Base-by-base conservation (phyloP, 495 filamentous ascomycete genomes). In the Entonaema liquescens region DNA sequence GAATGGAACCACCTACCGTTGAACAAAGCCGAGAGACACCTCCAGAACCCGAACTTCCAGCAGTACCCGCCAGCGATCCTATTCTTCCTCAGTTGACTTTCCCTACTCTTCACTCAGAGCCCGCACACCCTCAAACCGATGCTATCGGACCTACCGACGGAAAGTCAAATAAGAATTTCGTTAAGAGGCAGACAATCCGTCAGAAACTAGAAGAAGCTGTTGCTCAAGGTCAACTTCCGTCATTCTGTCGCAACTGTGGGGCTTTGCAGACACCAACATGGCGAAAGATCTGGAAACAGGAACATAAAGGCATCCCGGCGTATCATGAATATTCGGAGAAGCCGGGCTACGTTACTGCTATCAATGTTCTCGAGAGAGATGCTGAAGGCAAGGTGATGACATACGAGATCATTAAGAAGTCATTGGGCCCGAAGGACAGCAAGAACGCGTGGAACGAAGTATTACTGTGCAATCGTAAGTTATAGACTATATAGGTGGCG, bases 241-340 rank as follows among this genome's bases (percentile, higher is more conserved):
- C 89, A 3, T 98, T 88, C 72, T 99, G 95, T 77, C 87, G 88
- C 59, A 95, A 98, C 75, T 99, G 95, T 73, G 95, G 95, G 5
- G 91, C 92, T 15, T 95, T 99, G 64, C 92, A 97, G 74, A 99
- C 95, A 0, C 92, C 95, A 0, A 97, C 94, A 0, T 99, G 95
- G 95, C 87, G 95, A 35, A 95, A 94, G 67, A 91, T 93, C 1
- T 97, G 90, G 86, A 86, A 87, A 9, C 92, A 92, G 73, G 83
- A 90, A 6, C 80, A 89, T 23, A 74, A 80, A 15, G 92, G 92
- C 0, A 81, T 80, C 28, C 90, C 91, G 11, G 78, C 84, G 9
- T 84, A 89, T 70, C 83, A 91, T 60, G 84, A 91, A 50, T 84
- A 89, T 38, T 89, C 90, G 4, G 88, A 90, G 42, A 89, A 91